phyloP scores from a whole-genome alignment of 169 alveolate species.

The Ichthyophthirius multifiliis region DNA sequence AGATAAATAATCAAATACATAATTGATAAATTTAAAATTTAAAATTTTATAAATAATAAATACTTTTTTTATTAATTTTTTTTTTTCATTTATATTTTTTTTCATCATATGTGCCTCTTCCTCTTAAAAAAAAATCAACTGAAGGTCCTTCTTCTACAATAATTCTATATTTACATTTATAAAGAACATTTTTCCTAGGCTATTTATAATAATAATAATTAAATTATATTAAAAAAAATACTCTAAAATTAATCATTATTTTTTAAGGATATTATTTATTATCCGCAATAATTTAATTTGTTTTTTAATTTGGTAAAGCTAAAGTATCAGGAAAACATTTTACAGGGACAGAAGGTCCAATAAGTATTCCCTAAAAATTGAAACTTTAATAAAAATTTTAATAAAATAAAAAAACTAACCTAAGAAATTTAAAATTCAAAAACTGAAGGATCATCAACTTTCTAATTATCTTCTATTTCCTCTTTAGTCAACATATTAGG shows the following conservation, averaged over 20 bases:
- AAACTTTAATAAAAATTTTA: neutral
- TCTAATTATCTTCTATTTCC: slow-evolving; percentile 75
- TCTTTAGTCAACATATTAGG: slow-evolving; percentile 66
- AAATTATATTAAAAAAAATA: neutral
- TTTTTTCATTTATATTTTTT: neutral
- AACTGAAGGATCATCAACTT: slow-evolving; percentile 83
- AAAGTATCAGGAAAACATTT: slow-evolving; percentile 76
- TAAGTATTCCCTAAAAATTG: slow-evolving; percentile 50
- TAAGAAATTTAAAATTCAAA: slow-evolving; percentile 72
- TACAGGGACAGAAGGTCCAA: slow-evolving; percentile 73
- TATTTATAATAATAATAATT: neutral
- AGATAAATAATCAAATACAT: too few species aligned
- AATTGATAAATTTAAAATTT: too few species aligned
- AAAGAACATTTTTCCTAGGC: slow-evolving; percentile 78
- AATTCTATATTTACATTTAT: slow-evolving; percentile 82
- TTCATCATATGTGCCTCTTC: slow-evolving; percentile 56
- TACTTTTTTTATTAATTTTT: too few species aligned
- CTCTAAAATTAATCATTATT: slow-evolving; percentile 58
- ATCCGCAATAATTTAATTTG: slow-evolving; percentile 46
- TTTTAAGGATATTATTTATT: slow-evolving; percentile 41
- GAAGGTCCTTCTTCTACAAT: slow-evolving; percentile 77
- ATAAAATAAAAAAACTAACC: slow-evolving; percentile 21
- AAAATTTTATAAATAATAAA: too few species aligned
- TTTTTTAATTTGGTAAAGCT: slow-evolving; percentile 59
- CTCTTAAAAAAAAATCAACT: slow-evolving; percentile 75